Conservation (phyloP, 352 stramenopile genomes). For the Phytophthora aleatoria region DNA sequence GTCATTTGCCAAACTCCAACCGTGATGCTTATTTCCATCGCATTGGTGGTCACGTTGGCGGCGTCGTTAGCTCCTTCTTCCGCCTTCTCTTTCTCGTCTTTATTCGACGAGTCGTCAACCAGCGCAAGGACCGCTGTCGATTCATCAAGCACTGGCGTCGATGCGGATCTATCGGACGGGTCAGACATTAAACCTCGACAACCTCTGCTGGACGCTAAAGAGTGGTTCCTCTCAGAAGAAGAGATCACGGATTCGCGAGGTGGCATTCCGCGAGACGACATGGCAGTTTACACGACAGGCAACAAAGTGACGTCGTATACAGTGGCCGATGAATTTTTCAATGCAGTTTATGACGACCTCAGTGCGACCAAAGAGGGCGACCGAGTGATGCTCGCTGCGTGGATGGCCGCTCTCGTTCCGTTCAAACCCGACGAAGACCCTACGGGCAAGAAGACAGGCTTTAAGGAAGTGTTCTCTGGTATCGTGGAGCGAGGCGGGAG, state of each 20-base stretch:
- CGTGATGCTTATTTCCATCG: slow-evolving; percentile 8
- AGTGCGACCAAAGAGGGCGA: slow-evolving; percentile 23
- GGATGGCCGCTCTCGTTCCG: slow-evolving; percentile 49
- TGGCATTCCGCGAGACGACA: slow-evolving; percentile 42
- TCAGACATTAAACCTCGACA: slow-evolving; percentile 32
- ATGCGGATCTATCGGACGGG: slow-evolving; percentile 19
- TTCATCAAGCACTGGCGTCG: background rate
- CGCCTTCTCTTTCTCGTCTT: slow-evolving; percentile 9
- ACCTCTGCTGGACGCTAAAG: slow-evolving; percentile 41
- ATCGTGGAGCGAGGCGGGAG: slow-evolving; percentile 39
- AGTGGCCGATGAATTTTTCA: slow-evolving; percentile 54
- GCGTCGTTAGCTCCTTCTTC: slow-evolving; percentile 2
- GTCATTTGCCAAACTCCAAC: too few relatives aligned
- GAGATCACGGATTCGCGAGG: slow-evolving; percentile 52
- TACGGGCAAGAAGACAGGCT: slow-evolving; percentile 28
- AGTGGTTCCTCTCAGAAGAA: slow-evolving; percentile 58
- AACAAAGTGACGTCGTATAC: slow-evolving; percentile 53
- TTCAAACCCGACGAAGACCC: slow-evolving; percentile 35
- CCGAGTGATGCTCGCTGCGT: slow-evolving; percentile 46
- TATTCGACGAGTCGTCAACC: slow-evolving; percentile 2
- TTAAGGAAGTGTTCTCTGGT: slow-evolving; percentile 38
- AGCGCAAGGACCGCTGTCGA: background rate
- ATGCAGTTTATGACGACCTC: slow-evolving; percentile 48
- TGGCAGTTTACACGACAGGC: slow-evolving; percentile 34
- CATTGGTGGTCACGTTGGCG: slow-evolving; percentile 9